Evolutionary conservation across 768 basidiomycete species (phyloP).

Genomic region (Tulasnella sp.): DNA sequence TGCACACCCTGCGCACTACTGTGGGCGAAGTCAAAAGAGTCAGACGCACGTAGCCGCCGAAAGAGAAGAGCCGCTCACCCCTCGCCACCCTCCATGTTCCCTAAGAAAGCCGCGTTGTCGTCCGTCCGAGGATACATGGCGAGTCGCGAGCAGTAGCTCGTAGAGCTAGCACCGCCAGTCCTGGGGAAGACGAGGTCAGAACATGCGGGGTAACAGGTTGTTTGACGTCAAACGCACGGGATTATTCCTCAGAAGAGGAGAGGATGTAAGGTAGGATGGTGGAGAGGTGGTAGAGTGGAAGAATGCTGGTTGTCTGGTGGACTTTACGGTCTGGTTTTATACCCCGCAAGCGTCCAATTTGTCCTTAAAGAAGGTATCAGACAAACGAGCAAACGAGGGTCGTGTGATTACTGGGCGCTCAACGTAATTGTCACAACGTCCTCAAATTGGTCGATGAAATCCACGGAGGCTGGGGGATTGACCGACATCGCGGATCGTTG

Average conservation of each 20-base stretch:
- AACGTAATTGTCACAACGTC: too few species aligned
- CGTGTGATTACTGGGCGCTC: background rate
- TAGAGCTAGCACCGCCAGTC: background rate
- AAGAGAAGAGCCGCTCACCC: background rate
- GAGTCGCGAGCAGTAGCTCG: constrained; percentile 8
- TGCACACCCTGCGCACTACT: constrained; percentile 12
- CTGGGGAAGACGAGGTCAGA: background rate
- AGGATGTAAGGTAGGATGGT: background rate
- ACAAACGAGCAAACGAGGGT: background rate
- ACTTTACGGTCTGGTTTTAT: background rate
- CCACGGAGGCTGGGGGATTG: background rate
- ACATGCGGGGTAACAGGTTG: background rate
- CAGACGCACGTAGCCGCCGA: background rate
- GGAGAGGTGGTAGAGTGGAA: background rate
- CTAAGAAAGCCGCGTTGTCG: background rate
- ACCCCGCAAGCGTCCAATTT: background rate
- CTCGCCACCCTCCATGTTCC: constrained; percentile 14
- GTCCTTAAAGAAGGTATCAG: background rate
- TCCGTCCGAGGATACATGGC: constrained; percentile 3
- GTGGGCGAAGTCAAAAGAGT: background rate
- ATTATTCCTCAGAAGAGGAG: background rate
- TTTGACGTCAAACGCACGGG: background rate
- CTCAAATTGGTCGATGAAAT: background rate
- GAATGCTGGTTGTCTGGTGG: background rate
- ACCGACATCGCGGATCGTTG: background rate